Conservation (phyloP, 495 filamentous ascomycete genomes). For the Penicillium desertorum region DNA sequence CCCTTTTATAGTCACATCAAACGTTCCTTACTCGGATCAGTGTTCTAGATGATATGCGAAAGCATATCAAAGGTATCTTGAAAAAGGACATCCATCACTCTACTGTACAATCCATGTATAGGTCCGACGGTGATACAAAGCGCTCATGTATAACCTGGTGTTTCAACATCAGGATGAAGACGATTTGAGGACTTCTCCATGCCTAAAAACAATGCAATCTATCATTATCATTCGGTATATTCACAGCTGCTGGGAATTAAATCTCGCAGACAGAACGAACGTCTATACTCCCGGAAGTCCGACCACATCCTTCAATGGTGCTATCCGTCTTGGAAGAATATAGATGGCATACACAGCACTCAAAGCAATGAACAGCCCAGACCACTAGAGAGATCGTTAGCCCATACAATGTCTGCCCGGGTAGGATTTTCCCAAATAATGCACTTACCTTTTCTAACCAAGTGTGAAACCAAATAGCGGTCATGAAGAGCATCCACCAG, state of each 20-base stretch:
- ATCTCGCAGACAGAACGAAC: neutral
- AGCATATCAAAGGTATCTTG: no score
- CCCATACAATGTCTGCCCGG: constrained; percentile 11
- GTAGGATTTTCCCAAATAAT: constrained; percentile 1
- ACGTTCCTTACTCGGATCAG: no score
- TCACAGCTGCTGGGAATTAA: constrained; percentile 6
- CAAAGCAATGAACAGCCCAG: constrained; percentile 69
- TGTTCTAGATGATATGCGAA: no score
- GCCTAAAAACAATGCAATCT: constrained; percentile 13
- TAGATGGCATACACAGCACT: constrained; percentile 70
- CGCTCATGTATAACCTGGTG: neutral
- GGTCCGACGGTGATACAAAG: neutral
- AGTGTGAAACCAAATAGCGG: constrained; percentile 94
- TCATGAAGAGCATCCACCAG: constrained; percentile 98
- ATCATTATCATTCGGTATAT: constrained; percentile 19
- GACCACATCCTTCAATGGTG: constrained; percentile 61
- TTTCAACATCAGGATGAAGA: neutral
- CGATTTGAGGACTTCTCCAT: neutral
- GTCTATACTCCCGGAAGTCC: constrained; percentile 72
- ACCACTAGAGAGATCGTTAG: constrained; percentile 52
- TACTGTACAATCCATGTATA: neutral
- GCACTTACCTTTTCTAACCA: constrained; percentile 88
- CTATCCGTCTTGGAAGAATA: constrained; percentile 67
- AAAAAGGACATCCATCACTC: neutral
- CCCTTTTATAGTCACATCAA: no score